These are phyloP conservation scores for Acaromyces ingoldii DNA, from an alignment of 1,284 basidiomycete species.

Conservation along the genomic window DNA sequence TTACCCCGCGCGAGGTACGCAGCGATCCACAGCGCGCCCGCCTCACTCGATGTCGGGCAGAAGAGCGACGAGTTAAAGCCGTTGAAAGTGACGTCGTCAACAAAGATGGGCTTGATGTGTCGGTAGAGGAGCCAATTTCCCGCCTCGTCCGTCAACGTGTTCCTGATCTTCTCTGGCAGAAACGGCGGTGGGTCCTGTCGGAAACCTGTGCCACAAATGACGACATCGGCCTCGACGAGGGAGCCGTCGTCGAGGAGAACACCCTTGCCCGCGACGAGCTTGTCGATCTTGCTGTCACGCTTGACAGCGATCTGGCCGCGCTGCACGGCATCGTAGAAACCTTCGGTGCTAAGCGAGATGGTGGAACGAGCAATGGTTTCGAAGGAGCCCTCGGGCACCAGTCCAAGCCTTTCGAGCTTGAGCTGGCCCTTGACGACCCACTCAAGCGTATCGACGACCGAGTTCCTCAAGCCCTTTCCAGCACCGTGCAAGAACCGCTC, in stretches of 20 bases:
- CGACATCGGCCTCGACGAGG: constrained; percentile 20
- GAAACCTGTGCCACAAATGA: constrained; percentile 37
- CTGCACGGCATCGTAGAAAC: constrained; percentile 29
- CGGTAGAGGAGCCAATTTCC: constrained; percentile 37
- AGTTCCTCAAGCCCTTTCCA: constrained; percentile 26
- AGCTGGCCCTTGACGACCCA: constrained; percentile 28
- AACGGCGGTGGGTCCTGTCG: constrained; percentile 32
- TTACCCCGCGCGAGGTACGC: constrained; percentile 25
- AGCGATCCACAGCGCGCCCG: constrained; percentile 33
- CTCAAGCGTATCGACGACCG: constrained; percentile 27
- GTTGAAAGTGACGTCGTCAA: constrained; percentile 36
- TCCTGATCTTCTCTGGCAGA: constrained; percentile 17
- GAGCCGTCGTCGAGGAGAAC: constrained; percentile 21
- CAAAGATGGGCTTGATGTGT: constrained; percentile 28
- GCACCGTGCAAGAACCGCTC: constrained; percentile 23
- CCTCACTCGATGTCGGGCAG: constrained; percentile 36
- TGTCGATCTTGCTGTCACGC: too few species aligned
- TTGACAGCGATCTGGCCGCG: constrained; percentile 12
- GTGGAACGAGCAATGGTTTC: constrained; percentile 34
- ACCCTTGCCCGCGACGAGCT: too few species aligned
- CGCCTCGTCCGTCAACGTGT: constrained; percentile 30
- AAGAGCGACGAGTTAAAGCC: constrained; percentile 39
- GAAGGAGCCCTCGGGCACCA: constrained; percentile 28
- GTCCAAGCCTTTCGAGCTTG: constrained; percentile 17
- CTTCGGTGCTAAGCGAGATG: constrained; percentile 37